Evolutionary conservation across 495 filamentous ascomycete species (phyloP).

Genomic region (Astrocystis sublimbata): DNA sequence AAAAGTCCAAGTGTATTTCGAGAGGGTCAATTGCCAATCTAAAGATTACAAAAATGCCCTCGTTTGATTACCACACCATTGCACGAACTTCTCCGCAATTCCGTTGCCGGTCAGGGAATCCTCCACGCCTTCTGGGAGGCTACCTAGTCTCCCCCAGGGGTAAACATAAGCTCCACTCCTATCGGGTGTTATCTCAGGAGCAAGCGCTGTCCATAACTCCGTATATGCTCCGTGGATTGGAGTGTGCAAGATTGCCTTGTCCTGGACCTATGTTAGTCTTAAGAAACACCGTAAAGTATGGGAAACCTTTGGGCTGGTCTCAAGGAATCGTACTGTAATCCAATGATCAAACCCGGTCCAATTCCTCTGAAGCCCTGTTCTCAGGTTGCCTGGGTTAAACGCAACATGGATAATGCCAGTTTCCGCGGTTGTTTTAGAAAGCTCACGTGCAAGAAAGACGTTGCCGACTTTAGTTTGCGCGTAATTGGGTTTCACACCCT

Average conservation of each 20-base stretch:
- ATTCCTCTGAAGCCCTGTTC: conserved; percentile 24
- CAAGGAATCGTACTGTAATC: too few relatives aligned
- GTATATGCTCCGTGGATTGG: conserved; percentile 43
- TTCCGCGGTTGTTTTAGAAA: conserved; percentile 10
- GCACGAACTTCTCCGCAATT: conserved; percentile 30
- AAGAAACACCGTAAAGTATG: too few relatives aligned
- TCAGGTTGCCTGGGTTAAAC: conserved; percentile 46
- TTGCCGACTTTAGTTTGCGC: conserved; percentile 25
- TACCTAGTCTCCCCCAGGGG: conserved; percentile 40
- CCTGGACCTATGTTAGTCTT: too few relatives aligned
- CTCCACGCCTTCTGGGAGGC: conserved; percentile 20
- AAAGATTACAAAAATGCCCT: too few relatives aligned
- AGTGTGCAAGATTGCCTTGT: conserved; percentile 16
- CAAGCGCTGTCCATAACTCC: conserved; percentile 43
- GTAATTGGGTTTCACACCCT: conserved; percentile 23
- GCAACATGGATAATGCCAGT: conserved; percentile 28
- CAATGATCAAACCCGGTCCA: too few relatives aligned
- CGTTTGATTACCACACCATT: too few relatives aligned
- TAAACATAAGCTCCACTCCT: conserved; percentile 35
- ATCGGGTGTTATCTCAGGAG: conserved; percentile 36
- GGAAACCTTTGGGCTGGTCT: too few relatives aligned
- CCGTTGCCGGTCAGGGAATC: too few relatives aligned
- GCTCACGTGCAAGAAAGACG: conserved; percentile 22
- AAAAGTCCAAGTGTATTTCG: too few relatives aligned
- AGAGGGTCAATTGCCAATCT: too few relatives aligned